Evolutionary conservation across 2,329 filamentous ascomycete species (phyloP).

Genomic region (Talaromyces sp.): DNA sequence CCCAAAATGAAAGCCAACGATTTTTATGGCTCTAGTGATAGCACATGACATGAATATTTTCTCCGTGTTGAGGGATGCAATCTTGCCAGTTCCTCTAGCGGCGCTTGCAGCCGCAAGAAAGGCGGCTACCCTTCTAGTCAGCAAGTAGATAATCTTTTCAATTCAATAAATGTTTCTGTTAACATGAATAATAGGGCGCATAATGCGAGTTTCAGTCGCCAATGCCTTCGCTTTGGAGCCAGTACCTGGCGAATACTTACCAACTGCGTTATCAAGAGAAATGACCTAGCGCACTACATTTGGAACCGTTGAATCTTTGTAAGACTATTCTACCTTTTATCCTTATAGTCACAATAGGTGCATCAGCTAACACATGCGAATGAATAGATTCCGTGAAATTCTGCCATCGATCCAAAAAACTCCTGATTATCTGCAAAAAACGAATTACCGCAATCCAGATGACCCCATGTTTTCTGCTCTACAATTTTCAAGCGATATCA

Average conservation of each 20-base stretch:
- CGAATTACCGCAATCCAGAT: constrained; percentile 18
- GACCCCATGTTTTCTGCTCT: constrained; percentile 17
- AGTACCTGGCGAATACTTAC: constrained; percentile 14
- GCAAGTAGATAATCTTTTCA: background rate
- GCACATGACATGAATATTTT: background rate
- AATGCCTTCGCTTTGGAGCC: constrained; percentile 20
- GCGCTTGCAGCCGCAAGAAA: background rate
- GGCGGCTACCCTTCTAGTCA: background rate
- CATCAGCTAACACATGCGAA: background rate
- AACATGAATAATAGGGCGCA: constrained; percentile 18
- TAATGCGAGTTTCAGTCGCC: constrained; percentile 24
- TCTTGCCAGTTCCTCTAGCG: background rate
- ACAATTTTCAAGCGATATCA: constrained; percentile 14
- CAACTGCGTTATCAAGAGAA: constrained; percentile 19
- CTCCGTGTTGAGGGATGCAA: background rate
- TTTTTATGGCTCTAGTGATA: background rate
- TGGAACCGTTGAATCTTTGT: constrained; percentile 18
- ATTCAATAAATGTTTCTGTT: background rate
- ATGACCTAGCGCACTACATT: constrained; percentile 21
- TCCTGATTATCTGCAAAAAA: constrained; percentile 18
- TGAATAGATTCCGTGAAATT: constrained; percentile 10
- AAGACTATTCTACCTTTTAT: background rate
- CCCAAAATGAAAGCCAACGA: background rate
- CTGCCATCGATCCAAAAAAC: constrained; percentile 21
- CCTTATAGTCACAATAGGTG: background rate